Conservation (phyloP, 257 asterid species). For the Primulina eburnea region DNA sequence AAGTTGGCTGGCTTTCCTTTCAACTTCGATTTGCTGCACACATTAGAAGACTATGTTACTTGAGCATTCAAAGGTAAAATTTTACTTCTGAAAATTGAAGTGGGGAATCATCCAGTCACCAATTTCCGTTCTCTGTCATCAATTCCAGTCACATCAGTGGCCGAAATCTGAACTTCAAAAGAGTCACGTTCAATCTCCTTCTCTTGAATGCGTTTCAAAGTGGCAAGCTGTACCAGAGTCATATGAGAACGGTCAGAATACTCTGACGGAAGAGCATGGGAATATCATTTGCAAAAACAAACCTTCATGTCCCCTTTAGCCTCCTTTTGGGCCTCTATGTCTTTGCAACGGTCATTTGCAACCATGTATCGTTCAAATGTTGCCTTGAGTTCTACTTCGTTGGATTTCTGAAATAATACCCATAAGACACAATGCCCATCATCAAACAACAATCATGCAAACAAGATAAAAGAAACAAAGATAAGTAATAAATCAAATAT, state of each 20-base stretch:
- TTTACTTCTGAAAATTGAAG: slow-evolving; percentile 18
- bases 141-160: slow-evolving; percentile 48
- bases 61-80: slow-evolving; percentile 23
- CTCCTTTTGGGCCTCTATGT: slow-evolving; percentile 56
- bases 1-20: slow-evolving; percentile 59
- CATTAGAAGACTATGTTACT: slow-evolving; percentile 22
- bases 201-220: slow-evolving; percentile 54
- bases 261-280: slow-evolving; percentile 9
- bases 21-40: slow-evolving; percentile 66
- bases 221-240: slow-evolving; percentile 44
- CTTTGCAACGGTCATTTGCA: slow-evolving; percentile 63
- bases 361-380: slow-evolving; percentile 46
- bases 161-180: slow-evolving; percentile 57
- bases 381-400: slow-evolving; percentile 50
- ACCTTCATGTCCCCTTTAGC: slow-evolving; percentile 76
- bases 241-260: slow-evolving; percentile 19
- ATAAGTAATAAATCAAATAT: not conserved
- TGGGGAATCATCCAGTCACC: slow-evolving; percentile 43
- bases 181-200: slow-evolving; percentile 61
- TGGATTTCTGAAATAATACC: slow-evolving; percentile 50
- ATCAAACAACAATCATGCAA: slow-evolving; percentile 20
- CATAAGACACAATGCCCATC: slow-evolving; percentile 26
- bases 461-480: slow-evolving; percentile 8
- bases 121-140: slow-evolving; percentile 76
- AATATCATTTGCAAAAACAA: slow-evolving; percentile 22